These are phyloP conservation scores for Diaporthe citrichinensis DNA, from an alignment of 2,329 filamentous ascomycete species.

Conservation along the genomic window DNA sequence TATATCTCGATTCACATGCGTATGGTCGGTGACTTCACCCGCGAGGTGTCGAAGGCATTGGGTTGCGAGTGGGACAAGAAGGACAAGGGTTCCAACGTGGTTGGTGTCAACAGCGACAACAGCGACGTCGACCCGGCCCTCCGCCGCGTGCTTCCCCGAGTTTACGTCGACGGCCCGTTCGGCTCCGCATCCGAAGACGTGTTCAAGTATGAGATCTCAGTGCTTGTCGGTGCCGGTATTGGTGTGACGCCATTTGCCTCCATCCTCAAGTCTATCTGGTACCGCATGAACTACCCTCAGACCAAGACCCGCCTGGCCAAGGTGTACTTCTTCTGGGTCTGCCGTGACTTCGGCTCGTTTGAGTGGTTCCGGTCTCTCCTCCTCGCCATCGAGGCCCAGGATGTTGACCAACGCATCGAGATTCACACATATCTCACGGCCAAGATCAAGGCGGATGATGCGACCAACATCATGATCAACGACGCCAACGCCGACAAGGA, in stretches of 20 bases:
- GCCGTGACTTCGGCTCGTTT: constrained; percentile 88
- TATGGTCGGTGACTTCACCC: constrained; percentile 87
- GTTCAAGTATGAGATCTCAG: constrained; percentile 87
- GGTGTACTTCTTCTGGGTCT: constrained; percentile 95
- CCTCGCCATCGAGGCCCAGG: constrained; percentile 87
- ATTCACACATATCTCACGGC: constrained; percentile 92
- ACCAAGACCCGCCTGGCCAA: constrained; percentile 84
- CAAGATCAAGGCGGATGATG: constrained; percentile 88
- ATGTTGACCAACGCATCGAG: constrained; percentile 86
- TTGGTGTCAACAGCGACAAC: constrained; percentile 73
- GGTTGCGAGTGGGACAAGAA: constrained; percentile 81
- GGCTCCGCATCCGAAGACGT: constrained; percentile 90
- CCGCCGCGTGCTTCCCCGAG: constrained; percentile 80
- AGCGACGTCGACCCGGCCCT: constrained; percentile 77
- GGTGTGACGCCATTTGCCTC: constrained; percentile 90
- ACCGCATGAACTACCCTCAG: constrained; percentile 90
- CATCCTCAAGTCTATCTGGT: constrained; percentile 93
- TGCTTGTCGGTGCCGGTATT: constrained; percentile 86
- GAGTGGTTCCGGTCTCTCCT: constrained; percentile 92
- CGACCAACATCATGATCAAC: constrained; percentile 94
- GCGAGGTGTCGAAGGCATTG: constrained; percentile 75
- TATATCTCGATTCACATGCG: constrained; percentile 91
- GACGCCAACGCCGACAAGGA: constrained; percentile 88
- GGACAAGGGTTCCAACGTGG: constrained; percentile 73
- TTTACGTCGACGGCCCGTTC: constrained; percentile 89